Conservation (phyloP, 78 protist genomes). For the Polysphondylium violaceum region DNA sequence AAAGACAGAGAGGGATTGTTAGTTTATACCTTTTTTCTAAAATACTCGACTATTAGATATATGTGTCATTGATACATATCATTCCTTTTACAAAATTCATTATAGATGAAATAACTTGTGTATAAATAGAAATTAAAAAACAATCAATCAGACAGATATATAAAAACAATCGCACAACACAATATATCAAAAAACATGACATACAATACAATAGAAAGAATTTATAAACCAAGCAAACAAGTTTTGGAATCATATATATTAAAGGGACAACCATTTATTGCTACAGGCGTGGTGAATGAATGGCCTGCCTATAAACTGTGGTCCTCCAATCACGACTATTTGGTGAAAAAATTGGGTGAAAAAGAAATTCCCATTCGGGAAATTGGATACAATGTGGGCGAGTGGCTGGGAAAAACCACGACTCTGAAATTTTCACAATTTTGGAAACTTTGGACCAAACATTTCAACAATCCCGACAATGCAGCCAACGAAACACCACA, state of each 20-base stretch:
- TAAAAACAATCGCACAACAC: not conserved
- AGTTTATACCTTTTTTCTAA: no score
- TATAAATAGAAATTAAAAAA: not conserved
- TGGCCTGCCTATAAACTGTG: conserved; percentile 50
- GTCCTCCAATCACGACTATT: no score
- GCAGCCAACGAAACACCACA: not conserved
- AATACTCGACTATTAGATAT: no score
- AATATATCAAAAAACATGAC: no score
- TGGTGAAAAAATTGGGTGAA: conserved; percentile 7
- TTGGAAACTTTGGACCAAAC: conserved; percentile 6
- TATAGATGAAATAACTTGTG: no score
- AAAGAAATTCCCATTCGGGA: conserved; percentile 41
- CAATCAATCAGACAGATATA: not conserved
- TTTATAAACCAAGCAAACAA: conserved; percentile 37
- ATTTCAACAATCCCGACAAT: not conserved
- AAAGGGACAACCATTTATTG: conserved; percentile 53
- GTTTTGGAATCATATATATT: conserved; percentile 26
- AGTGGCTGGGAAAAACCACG: conserved; percentile 74
- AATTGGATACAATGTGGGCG: conserved; percentile 46
- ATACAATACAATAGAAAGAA: conserved; percentile 22
- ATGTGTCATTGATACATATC: no score
- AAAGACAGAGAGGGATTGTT: no score
- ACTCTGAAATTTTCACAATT: conserved; percentile 20
- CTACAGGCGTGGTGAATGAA: conserved; percentile 32
- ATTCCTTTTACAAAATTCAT: no score